Percentiles rank a stretch among this genome's conserved stretches.
Evolutionary conservation across 2,329 filamentous ascomycete species (phyloP).

Genomic region (Arthroderma sp.): DNA sequence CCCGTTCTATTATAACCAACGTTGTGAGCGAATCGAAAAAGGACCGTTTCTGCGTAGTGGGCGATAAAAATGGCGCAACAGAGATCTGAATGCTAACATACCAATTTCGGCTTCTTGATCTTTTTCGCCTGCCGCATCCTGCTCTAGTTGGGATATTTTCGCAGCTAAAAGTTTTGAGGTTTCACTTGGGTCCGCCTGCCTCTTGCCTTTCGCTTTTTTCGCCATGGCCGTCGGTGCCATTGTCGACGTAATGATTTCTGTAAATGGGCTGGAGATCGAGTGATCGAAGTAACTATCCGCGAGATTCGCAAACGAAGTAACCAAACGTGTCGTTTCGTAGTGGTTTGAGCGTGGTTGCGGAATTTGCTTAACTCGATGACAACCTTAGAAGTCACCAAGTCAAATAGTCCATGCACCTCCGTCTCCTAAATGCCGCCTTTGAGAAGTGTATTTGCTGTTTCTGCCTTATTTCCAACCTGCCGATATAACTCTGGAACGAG

Average conservation of each 20-base stretch:
- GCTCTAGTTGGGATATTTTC: slow-evolving; percentile 89
- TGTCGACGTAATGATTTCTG: slow-evolving; percentile 9
- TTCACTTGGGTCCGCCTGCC: slow-evolving; percentile 70
- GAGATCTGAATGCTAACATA: slow-evolving; percentile 34
- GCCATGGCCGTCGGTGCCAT: slow-evolving; percentile 39
- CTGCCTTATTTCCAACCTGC: too few relatives aligned
- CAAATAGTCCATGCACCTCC: background rate
- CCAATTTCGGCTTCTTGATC: slow-evolving; percentile 94
- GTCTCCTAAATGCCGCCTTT: too few relatives aligned
- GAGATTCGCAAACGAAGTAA: slow-evolving; percentile 2
- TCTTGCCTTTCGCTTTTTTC: slow-evolving; percentile 78
- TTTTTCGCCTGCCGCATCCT: slow-evolving; percentile 83
- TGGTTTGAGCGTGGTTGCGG: background rate
- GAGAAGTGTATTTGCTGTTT: too few relatives aligned
- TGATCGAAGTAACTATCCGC: slow-evolving; percentile 12
- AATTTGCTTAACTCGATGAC: background rate
- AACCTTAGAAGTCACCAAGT: background rate
- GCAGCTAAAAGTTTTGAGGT: slow-evolving; percentile 83
- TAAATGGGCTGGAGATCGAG: slow-evolving; percentile 12
- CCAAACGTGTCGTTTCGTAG: slow-evolving; percentile 3
- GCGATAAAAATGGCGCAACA: background rate
- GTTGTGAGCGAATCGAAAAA: slow-evolving; percentile 12
- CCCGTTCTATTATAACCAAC: slow-evolving; percentile 51
- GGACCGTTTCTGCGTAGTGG: background rate
- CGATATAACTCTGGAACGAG: too few relatives aligned